These are phyloP conservation scores for Thielaviopsis euricoi DNA, from an alignment of 2,329 filamentous ascomycete species.

Conservation along the genomic window DNA sequence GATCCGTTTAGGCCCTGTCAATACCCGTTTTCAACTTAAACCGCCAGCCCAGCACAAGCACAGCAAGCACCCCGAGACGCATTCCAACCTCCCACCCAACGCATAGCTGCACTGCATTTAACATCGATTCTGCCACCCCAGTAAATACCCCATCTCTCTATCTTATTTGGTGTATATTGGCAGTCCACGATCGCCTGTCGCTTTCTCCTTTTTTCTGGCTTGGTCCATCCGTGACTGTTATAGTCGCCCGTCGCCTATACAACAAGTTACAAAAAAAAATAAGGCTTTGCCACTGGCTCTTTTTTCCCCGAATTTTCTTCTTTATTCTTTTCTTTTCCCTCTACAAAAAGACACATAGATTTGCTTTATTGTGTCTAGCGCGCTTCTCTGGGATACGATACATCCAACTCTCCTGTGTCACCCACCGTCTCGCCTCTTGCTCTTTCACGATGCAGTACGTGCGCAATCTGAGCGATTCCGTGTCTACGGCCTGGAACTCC, in stretches of 20 bases:
- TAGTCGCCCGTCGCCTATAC: neutral
- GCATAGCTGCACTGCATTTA: neutral
- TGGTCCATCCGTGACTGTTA: neutral
- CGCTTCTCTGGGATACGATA: neutral
- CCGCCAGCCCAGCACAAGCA: too few species aligned
- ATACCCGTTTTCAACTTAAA: neutral
- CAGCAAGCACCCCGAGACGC: neutral
- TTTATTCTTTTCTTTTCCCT: neutral
- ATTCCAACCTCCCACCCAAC: neutral
- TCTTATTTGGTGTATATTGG: neutral
- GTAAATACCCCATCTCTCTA: neutral
- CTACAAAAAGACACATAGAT: too few species aligned
- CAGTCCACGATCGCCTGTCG: neutral
- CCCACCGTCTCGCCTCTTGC: neutral
- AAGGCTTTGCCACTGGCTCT: neutral
- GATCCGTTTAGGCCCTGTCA: neutral
- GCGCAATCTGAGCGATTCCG: constrained; percentile 81
- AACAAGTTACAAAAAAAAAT: neutral
- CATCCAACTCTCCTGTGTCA: neutral
- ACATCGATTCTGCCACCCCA: neutral
- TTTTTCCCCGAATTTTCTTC: neutral
- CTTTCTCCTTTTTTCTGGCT: neutral
- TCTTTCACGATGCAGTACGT: constrained; percentile 81
- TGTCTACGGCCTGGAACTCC: constrained; percentile 98
- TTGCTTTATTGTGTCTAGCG: neutral